Evolutionary conservation across 345 rosid species (phyloP).

Genomic region (Lepidium aucheri): DNA sequence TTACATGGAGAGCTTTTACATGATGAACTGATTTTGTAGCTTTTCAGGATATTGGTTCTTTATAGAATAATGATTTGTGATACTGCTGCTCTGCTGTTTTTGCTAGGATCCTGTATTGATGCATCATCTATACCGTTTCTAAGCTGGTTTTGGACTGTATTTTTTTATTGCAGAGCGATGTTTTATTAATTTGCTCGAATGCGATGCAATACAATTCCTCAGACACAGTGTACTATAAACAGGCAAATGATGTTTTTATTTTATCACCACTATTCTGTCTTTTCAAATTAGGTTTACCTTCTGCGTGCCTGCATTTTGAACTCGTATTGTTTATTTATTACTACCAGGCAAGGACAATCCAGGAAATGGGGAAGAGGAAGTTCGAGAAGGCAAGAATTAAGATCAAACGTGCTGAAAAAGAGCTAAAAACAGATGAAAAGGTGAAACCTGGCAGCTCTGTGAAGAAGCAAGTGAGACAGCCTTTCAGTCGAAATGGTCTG

Average conservation of each 20-base stretch:
- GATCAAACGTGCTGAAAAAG: conserved; percentile 45
- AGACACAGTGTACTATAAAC: conserved; percentile 70
- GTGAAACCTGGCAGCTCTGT: conserved; percentile 30
- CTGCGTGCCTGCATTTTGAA: background rate
- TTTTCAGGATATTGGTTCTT: conserved; percentile 3
- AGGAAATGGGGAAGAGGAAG: conserved; percentile 65
- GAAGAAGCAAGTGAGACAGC: conserved; percentile 60
- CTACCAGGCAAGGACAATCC: conserved; percentile 60
- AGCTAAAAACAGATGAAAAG: conserved; percentile 43
- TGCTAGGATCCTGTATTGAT: background rate
- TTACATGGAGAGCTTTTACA: background rate
- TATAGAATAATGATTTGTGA: background rate
- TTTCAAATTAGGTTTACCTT: background rate
- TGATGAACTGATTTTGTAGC: conserved; percentile 1
- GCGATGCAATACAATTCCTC: conserved; percentile 79
- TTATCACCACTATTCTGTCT: background rate
- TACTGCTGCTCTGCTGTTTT: background rate
- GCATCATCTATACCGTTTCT: background rate
- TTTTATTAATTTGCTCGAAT: conserved; percentile 71
- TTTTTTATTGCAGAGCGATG: conserved; percentile 60
- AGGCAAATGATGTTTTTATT: conserved; percentile 31
- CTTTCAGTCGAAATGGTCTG: conserved; percentile 29
- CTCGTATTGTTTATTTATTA: background rate
- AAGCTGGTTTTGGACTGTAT: conserved; percentile 38
- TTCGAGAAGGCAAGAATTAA: conserved; percentile 53